Evolutionary conservation across 75 land plant genomes (phyloP).

Genomic region (Pinus albicaulis): DNA sequence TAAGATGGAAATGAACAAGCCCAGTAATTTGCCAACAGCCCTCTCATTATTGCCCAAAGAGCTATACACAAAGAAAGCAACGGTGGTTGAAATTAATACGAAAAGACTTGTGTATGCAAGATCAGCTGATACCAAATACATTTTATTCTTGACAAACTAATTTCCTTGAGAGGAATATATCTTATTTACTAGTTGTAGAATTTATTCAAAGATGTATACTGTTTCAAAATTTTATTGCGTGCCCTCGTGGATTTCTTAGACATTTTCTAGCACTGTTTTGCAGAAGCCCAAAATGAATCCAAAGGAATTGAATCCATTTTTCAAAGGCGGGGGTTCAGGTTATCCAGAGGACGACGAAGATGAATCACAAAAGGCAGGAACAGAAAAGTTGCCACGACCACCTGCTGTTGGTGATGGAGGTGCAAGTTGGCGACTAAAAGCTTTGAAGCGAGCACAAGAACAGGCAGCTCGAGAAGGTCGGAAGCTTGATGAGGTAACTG

Average conservation of each 20-base stretch:
- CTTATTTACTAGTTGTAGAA: not conserved
- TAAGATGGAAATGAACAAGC: not conserved
- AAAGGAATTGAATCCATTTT: slow-evolving; percentile 84
- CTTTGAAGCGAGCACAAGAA: slow-evolving; percentile 92
- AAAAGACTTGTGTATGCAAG: too few relatives aligned
- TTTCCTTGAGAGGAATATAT: not conserved
- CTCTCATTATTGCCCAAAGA: not conserved
- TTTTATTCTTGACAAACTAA: not conserved
- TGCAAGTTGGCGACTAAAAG: slow-evolving; percentile 94
- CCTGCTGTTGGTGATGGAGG: slow-evolving; percentile 96
- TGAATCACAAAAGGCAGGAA: slow-evolving; percentile 10
- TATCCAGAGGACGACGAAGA: slow-evolving; percentile 58
- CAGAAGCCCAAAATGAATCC: slow-evolving; percentile 63
- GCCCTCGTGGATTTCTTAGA: slow-evolving; percentile 9
- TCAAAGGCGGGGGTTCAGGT: slow-evolving; percentile 70
- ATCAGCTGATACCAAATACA: too few relatives aligned
- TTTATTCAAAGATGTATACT: too few relatives aligned
- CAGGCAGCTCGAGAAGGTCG: slow-evolving; percentile 94
- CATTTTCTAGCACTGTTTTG: not conserved
- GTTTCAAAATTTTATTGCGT: not conserved
- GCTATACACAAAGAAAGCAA: not conserved
- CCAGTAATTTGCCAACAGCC: not conserved
- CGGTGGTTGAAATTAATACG: not conserved
- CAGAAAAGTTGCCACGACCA: slow-evolving; percentile 29
- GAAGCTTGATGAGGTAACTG: slow-evolving; percentile 63